Evolutionary conservation across 768 basidiomycete genomes (phyloP).

Genomic region (Russula lepida): DNA sequence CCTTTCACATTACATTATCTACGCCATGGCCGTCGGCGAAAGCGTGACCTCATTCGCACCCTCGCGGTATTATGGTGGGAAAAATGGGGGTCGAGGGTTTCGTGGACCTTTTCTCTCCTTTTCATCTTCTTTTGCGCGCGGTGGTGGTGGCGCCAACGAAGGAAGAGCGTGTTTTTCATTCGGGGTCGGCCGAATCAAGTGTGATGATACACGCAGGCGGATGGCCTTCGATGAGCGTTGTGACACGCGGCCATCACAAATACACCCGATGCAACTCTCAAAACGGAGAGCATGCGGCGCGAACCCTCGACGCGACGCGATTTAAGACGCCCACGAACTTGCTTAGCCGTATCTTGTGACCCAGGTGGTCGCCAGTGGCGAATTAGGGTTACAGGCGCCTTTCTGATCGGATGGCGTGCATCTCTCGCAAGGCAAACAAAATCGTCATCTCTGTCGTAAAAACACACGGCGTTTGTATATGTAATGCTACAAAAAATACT

Average conservation of each 20-base stretch:
- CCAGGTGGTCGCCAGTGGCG: slow-evolving; percentile 2
- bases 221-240: slow-evolving; percentile 7
- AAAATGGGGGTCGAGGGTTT: slow-evolving; percentile 37
- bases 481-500: slow-evolving; percentile 56
- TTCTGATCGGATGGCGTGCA: slow-evolving; percentile 12
- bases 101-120: slow-evolving; percentile 26
- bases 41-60: slow-evolving; percentile 58
- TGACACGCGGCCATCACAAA: slow-evolving; percentile 9
- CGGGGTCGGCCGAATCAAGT: slow-evolving; percentile 7
- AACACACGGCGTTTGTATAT: slow-evolving; percentile 12
- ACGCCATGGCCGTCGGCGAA: slow-evolving; percentile 56
- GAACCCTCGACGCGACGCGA: background rate
- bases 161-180: slow-evolving; percentile 16
- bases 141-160: slow-evolving; percentile 17
- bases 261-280: background rate
- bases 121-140: slow-evolving; percentile 26
- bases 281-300: background rate
- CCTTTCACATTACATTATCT: slow-evolving; percentile 36
- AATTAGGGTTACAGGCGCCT: background rate
- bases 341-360: background rate
- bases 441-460: slow-evolving; percentile 14
- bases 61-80: slow-evolving; percentile 57
- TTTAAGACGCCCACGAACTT: background rate
- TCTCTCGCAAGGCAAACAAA: slow-evolving; percentile 10
- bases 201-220: slow-evolving; percentile 8